Conservation (phyloP, 2,329 filamentous ascomycete species). For the Monilinia fructicola region DNA sequence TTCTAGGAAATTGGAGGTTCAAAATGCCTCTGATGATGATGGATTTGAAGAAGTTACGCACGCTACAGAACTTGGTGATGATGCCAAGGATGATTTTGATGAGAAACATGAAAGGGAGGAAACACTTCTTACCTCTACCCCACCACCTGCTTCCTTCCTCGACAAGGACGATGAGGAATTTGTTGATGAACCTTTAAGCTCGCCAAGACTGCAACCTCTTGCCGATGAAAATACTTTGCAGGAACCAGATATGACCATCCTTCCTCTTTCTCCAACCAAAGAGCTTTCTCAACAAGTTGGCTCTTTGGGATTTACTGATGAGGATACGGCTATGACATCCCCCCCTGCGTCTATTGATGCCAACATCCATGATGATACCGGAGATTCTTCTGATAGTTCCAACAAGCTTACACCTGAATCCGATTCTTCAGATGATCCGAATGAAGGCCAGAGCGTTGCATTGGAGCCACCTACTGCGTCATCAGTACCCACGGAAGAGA, state of each 20-base stretch:
- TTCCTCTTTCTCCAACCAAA: conserved; percentile 57
- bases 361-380: conserved; percentile 21
- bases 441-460: conserved; percentile 22
- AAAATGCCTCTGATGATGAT: conserved; percentile 81
- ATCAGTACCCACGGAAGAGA: conserved; percentile 22
- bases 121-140: conserved; percentile 47
- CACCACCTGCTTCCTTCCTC: conserved; percentile 45
- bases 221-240: conserved; percentile 53
- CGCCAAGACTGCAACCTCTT: conserved; percentile 62
- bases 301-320: conserved; percentile 33
- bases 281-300: conserved; percentile 38
- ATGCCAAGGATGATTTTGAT: conserved; percentile 67
- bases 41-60: conserved; percentile 87
- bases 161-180: conserved; percentile 71
- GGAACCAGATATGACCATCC: conserved; percentile 57
- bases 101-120: conserved; percentile 53
- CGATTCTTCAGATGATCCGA: conserved; percentile 36
- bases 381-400: conserved; percentile 28
- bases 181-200: conserved; percentile 74
- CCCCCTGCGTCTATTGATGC: conserved; percentile 31
- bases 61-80: conserved; percentile 68
- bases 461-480: conserved; percentile 26
- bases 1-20: conserved; percentile 70
- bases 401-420: conserved; percentile 29
- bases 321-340: conserved; percentile 36